Base-by-base conservation (phyloP, 441 rosid species). In the Omphalea diandra region DNA sequence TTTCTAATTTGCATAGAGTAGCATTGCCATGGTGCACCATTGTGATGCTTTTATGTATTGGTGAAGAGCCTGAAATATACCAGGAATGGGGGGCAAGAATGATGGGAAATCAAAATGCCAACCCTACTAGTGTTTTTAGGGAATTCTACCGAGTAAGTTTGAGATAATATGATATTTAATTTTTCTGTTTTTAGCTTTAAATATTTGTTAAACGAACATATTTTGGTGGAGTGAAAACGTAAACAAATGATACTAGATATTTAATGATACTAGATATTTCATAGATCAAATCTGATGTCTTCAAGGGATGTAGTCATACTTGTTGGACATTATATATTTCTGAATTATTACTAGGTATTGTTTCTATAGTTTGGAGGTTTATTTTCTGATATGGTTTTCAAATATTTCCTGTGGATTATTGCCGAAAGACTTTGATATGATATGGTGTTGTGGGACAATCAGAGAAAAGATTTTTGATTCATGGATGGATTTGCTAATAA, bases 401-500 rank as follows among this genome's bases (percentile, higher is more conserved):
- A 29, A 14, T 67, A 24, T 50, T 22, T 63, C 50, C 68, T 68
- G 15, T 65, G 38, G 68, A 54, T 66, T 70, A 35, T 67, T 63
- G 61, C 62, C 85, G 88, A 84, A 84, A 74, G 83, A 85, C 65
- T 80, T 85, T 18, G 83, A 87, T 76, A 65, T 80, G 75, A 75
- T 73, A 50, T 81, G 81, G 82, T 87, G 85, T 70, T 81, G 75
- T 4, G 89, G 89, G 65, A 77, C 79, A 26, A 72, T 76, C 43
- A 71, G 27, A 74, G 84, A 80, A 61, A 82, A 73, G 71, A 82
- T 84, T 47, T 87, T 87, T 40, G 68, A 74, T 55, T 88, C 92
- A 15, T 87, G 89, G 89, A 75, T 71, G 65, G 84, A 81, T 14
- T 71, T 63, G 9, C 50, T 83, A 78, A 83, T 60, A 80, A 87